A percentile compares a stretch with the other conserved stretches of the same genome.
Conservation (phyloP, 1,284 basidiomycete genomes). For the Malassezia obtusa region DNA sequence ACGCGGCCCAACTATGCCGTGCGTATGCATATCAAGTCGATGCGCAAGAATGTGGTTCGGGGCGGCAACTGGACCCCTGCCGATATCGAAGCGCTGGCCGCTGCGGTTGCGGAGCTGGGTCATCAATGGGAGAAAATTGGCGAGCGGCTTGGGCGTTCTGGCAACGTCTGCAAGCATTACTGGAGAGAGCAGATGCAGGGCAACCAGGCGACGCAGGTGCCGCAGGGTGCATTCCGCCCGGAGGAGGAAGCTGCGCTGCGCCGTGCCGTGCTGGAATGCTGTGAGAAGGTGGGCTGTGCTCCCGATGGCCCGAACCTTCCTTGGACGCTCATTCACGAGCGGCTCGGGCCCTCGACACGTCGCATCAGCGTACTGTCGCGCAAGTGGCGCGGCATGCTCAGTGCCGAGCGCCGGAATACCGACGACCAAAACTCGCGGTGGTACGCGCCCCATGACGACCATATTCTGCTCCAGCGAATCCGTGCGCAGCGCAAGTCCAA, state of each 20-base stretch:
- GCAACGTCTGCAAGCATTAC: conserved; percentile 19
- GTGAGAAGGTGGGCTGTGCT: conserved; percentile 11
- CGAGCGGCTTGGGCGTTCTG: conserved; percentile 16
- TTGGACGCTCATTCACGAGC: conserved; percentile 20
- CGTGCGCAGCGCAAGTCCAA: conserved; percentile 11
- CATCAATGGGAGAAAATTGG: conserved; percentile 19
- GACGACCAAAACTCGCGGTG: conserved; percentile 17
- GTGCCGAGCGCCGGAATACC: conserved; percentile 13
- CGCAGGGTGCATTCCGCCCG: conserved; percentile 12
- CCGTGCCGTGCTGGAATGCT: conserved; percentile 12
- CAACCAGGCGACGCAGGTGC: conserved; percentile 1
- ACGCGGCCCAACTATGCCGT: conserved; percentile 19
- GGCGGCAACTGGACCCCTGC: conserved; percentile 15
- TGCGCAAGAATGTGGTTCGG: conserved; percentile 17
- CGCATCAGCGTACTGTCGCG: conserved; percentile 18
- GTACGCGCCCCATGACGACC: conserved; percentile 19
- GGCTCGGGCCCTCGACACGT: conserved; percentile 13
- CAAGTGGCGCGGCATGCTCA: conserved; percentile 21
- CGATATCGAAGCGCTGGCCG: conserved; percentile 10
- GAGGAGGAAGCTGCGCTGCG: conserved; percentile 17
- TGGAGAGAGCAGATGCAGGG: conserved; percentile 18
- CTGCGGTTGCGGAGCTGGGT: conserved; percentile 16
- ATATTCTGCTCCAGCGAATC: conserved; percentile 13
- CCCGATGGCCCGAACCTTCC: conserved; percentile 18
- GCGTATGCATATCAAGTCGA: conserved; percentile 19